Evolutionary conservation across 2,329 filamentous ascomycete species (phyloP), one percentile per base, ranked within the genome.

Genomic region (Phialophora tarda): DNA sequence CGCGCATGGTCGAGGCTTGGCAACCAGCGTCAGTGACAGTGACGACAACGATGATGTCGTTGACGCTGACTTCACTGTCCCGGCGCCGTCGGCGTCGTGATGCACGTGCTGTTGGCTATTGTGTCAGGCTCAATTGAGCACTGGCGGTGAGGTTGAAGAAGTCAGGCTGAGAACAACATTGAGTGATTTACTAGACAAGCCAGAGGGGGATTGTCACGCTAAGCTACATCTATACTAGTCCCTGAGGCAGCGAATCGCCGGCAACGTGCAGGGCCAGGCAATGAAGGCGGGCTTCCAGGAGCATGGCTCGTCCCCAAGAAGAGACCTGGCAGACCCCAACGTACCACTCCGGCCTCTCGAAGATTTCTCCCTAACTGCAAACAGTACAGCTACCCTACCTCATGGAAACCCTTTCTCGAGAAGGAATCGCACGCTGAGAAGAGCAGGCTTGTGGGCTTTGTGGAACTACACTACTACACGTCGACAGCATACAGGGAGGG

Each of bases 101-200:
- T 17, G 14, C 24, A 28, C 24, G 23, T 28, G 21, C 48, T 17
- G 48, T 26, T 21, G 48, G 7, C 48, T 17, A 28, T 24, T 12
- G 21, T 28, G 56, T 28, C 41, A 50, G 56, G 34, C 38, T 59
- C 56, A 12, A 44, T 23, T 38, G 14, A 53, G 26, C 58, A 3
- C 47, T 26, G 58, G 24, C 7, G 58, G 47, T 60, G 58, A 60
- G 58, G 58, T 23, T 23, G 21, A 32, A 47, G 48, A 26, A 23
- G 23, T 51, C 21, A 51, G 48, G 48, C 11, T 47, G n/a, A 59
- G 11, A 59, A 44, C 26, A 32, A 50, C 3, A 8, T 28, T 59
- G 41, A 28, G 21, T 21, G 3, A 26, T 26, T 26, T 26, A 26
- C 26, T 12, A 4, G 48, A 51, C 48, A 26, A 12, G 6, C 3